Base-by-base conservation (phyloP, 345 rosid species). In the Camelina laxa region DNA sequence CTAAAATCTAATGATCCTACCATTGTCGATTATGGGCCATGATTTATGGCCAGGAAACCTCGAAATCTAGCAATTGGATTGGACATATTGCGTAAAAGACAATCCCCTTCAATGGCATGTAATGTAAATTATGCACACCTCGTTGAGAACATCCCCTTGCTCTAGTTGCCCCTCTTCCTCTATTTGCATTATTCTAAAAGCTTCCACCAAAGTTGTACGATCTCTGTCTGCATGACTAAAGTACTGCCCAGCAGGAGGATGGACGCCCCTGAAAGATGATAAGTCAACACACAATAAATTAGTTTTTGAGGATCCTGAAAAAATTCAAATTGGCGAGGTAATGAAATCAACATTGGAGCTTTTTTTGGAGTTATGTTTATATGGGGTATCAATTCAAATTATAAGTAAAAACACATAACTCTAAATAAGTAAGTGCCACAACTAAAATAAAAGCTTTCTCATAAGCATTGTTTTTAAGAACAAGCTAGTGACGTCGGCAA, bases 131-230 rank as follows among this genome's bases (percentile, higher is more conserved):
- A 50, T 22, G 72, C 66, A 77, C 83, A 90, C 98, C 97, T 92
- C 88, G 4, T 82, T 88, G 47, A 73, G 79, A 58, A 82, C 74
- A 51, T 82, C 93, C 65, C 84, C 91, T 69, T 94, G 88, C 72
- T 87, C 97, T 69, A 88, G 79, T 68, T 80, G 77, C 65, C 86
- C 92, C 62, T 88, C 87, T 60, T 86, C 95, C 82, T 91, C 96
- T 38, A 84, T 77, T 73, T 86, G 95, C 97, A 90, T 80, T 79
- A 70, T 88, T 85, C 92, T 85, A 75, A 88, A 94, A 65, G 89
- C 89, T 73, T 94, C 96, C 74, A 91, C 88, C 80, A 92, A 91
- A n/a, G 93, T 87, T 60, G 80, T 70, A 53, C 78, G 80, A 7
- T 87, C 75, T 84, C 85, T 87, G 76, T 85, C 87, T 75, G 82